Percentiles rank a stretch among this genome's conserved stretches.
Evolutionary conservation across 1,284 basidiomycete species (phyloP).

Genomic region (Clitocybe nebularis): DNA sequence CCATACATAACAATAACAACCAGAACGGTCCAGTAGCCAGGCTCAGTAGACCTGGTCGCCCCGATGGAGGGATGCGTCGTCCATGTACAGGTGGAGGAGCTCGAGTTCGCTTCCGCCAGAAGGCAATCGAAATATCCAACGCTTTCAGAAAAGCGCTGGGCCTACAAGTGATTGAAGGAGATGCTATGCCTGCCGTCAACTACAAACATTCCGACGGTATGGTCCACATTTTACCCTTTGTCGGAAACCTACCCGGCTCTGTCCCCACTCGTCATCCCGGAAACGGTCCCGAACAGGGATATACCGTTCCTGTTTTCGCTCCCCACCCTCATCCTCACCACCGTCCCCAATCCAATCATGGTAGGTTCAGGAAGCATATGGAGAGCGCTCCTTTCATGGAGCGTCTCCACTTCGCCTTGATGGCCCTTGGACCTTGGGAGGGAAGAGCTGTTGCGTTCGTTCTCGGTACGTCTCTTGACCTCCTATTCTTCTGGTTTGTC

Average conservation of each 20-base stretch:
- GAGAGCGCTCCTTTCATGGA: conserved; percentile 40
- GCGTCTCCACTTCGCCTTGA: conserved; percentile 61
- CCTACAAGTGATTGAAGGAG: conserved; percentile 36
- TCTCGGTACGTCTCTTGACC: conserved; percentile 47
- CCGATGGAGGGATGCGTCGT: conserved; percentile 8
- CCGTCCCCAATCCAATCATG: conserved; percentile 26
- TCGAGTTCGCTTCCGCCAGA: conserved; percentile 33
- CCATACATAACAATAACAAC: conserved; percentile 5
- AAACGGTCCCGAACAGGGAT: conserved; percentile 5
- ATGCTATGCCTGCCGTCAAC: conserved; percentile 9
- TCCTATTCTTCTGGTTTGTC: conserved; percentile 9
- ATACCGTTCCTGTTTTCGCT: conserved; percentile 16
- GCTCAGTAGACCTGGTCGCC: conserved; percentile 6
- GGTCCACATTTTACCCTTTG: conserved; percentile 33
- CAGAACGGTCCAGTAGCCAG: conserved; percentile 6
- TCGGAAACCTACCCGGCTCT: conserved; percentile 26
- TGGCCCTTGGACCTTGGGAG: conserved; percentile 75
- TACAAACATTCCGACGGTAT: conserved; percentile 12
- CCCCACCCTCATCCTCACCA: conserved; percentile 23
- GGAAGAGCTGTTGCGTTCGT: conserved; percentile 75
- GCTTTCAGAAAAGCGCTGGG: conserved; percentile 47
- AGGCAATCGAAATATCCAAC: conserved; percentile 44
- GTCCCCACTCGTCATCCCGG: conserved; percentile 18
- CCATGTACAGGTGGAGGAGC: conserved; percentile 16
- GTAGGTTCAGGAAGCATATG: conserved; percentile 15